Percentiles rank a stretch among this genome's conserved stretches.
phyloP scores from a whole-genome alignment of 2,329 filamentous ascomycete species.

The Leptographium procerum region DNA sequence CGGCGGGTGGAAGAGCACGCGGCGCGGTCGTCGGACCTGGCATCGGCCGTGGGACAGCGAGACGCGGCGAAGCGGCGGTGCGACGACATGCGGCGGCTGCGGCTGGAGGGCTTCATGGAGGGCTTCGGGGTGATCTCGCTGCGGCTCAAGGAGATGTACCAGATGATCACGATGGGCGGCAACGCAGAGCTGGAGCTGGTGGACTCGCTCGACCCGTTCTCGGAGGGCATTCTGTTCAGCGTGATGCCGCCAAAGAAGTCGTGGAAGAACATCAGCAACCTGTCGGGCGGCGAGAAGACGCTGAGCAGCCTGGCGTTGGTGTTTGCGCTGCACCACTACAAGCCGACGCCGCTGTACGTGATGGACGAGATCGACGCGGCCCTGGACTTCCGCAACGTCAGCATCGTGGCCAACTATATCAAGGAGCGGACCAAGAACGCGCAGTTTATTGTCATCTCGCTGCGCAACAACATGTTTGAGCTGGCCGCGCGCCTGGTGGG shows the following conservation, averaged over 20 bases:
- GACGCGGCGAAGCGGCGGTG: slow-evolving; percentile 85
- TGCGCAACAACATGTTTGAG: slow-evolving; percentile 99
- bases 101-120: slow-evolving; percentile 96
- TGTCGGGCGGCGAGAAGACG: slow-evolving; percentile 96
- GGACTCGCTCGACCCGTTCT: slow-evolving; percentile 91
- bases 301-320: slow-evolving; percentile 84
- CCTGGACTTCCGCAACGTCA: slow-evolving; percentile 92
- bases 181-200: slow-evolving; percentile 97
- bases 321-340: slow-evolving; percentile 97
- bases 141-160: slow-evolving; percentile 98
- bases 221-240: slow-evolving; percentile 89
- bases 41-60: slow-evolving; percentile 62
- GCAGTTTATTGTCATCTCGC: slow-evolving; percentile 95
- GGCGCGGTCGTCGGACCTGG: slow-evolving; percentile 61
- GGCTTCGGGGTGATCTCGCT: slow-evolving; percentile 91
- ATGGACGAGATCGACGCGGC: slow-evolving; percentile 99
- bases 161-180: slow-evolving; percentile 99
- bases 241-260: slow-evolving; percentile 99
- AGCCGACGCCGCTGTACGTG: slow-evolving; percentile 93
- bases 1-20: slow-evolving; percentile 28
- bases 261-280: slow-evolving; percentile 98
- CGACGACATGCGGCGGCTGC: slow-evolving; percentile 80
- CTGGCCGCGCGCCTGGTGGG: slow-evolving; percentile 89
- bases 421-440: slow-evolving; percentile 99
- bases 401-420: slow-evolving; percentile 96